A percentile compares a stretch with the other conserved stretches of the same genome.
Conservation (phyloP, 208 protist genomes). For the Herpetomonas tarakana region DNA sequence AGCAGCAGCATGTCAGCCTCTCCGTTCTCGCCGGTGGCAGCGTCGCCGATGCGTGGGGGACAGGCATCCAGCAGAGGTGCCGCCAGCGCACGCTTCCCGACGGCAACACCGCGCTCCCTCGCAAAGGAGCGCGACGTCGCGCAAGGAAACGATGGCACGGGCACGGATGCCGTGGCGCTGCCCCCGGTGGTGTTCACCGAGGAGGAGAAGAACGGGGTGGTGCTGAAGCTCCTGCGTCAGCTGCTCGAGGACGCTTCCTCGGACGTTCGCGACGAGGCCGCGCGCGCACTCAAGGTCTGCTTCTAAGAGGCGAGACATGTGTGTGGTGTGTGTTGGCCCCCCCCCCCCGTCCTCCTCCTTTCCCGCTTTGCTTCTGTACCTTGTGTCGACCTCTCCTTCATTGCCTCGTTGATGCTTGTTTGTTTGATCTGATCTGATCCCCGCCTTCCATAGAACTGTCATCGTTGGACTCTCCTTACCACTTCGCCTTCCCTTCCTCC, state of each 20-base stretch:
- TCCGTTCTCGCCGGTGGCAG: not conserved
- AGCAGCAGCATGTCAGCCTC: too few relatives aligned
- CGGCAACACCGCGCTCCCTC: not conserved
- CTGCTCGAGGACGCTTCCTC: slow-evolving; percentile 65
- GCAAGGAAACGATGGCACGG: not conserved
- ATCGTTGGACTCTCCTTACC: too few relatives aligned
- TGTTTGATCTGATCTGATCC: too few relatives aligned
- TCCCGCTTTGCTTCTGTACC: too few relatives aligned
- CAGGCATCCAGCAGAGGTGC: not conserved
- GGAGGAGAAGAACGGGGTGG: slow-evolving; percentile 66
- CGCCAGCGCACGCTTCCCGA: not conserved
- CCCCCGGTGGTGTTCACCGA: slow-evolving; percentile 35
- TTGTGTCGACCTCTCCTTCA: too few relatives aligned
- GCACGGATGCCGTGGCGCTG: not conserved
- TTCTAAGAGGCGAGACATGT: slow-evolving; percentile 26
- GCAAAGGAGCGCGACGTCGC: not conserved
- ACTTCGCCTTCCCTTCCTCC: too few relatives aligned
- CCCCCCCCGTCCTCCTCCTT: too few relatives aligned
- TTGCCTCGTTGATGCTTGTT: too few relatives aligned
- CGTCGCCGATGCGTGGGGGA: not conserved
- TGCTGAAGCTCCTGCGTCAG: slow-evolving; percentile 59
- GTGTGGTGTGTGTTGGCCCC: not conserved
- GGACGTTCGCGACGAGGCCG: slow-evolving; percentile 78
- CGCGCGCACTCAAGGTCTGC: slow-evolving; percentile 68
- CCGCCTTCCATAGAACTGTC: too few relatives aligned